Percentiles rank a stretch among this genome's conserved stretches.
Conservation (phyloP, 192 early-diverging fungal species). For the Geosiphon pyriformis region DNA sequence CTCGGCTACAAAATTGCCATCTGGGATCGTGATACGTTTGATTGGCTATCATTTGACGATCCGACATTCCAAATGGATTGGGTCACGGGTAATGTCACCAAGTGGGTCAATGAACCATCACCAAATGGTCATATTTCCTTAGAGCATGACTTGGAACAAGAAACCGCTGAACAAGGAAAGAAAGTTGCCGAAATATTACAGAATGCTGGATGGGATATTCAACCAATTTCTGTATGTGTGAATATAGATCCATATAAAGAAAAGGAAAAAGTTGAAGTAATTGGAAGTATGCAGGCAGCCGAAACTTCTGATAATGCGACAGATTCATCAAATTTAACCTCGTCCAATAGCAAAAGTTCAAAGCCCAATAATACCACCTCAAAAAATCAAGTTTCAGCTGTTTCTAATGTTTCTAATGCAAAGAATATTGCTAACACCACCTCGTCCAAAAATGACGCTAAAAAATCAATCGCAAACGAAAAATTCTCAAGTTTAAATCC, state of each 20-base stretch:
- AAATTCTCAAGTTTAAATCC: too few species aligned
- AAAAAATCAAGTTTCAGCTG: too few species aligned
- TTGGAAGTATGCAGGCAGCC: too few species aligned
- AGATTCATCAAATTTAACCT: too few species aligned
- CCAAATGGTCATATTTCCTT: slow-evolving; percentile 43
- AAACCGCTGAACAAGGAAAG: not conserved
- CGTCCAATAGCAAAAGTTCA: too few species aligned
- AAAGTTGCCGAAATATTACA: not conserved
- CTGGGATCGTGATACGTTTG: slow-evolving; percentile 33
- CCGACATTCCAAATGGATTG: not conserved
- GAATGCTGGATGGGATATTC: not conserved
- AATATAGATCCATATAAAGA: not conserved
- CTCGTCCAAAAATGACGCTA: too few species aligned
- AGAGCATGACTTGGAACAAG: slow-evolving; percentile 44
- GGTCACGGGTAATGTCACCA: slow-evolving; percentile 13
- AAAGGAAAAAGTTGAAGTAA: too few species aligned
- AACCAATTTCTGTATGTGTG: not conserved
- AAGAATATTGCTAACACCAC: too few species aligned
- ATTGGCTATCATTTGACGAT: slow-evolving; percentile 10
- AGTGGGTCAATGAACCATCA: slow-evolving; percentile 20
- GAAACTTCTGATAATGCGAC: too few species aligned
- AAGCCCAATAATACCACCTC: too few species aligned
- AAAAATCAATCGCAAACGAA: too few species aligned
- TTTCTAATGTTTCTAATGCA: too few species aligned
- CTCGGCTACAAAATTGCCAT: slow-evolving; percentile 40